Evolutionary conservation across 2,329 filamentous ascomycete genomes (phyloP), one percentile per base, ranked within the genome.

Genomic region (Sarocladiaceae sp.): DNA sequence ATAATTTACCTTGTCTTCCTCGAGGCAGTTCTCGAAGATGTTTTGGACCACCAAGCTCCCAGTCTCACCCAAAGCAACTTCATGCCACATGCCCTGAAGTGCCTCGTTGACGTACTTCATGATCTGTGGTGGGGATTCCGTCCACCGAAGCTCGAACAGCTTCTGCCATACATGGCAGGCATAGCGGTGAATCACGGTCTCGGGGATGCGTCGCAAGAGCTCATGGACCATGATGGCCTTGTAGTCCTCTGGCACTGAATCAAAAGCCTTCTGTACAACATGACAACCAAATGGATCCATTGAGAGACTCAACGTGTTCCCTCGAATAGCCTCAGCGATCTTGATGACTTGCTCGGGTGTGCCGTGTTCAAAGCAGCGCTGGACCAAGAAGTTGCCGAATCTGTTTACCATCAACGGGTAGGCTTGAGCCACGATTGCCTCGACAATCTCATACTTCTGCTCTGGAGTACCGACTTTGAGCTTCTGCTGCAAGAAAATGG

Each of bases 111-210:
- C 94, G 57, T 88, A 95, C 58, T 86, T 87, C 93, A 98, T 98
- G 66, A 98, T 95, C 65, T 96, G 90, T 19, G 93, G 93, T 33
- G 93, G 93, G 31, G 89, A 87, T 56, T 90, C 85, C 51, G 83
- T 88, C 93, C 93, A 98, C 58, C 93, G 85, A 54, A 98, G 79
- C 65, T 98, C 93, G 62, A 98, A 98, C 21, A 98, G 79, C 72
- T 98, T 98, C 71, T 98, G 93, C 93, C 93, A 98, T 50, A 98
- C 93, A 64, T 98, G 93, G 59, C 93, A 98, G 47, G 93, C 93
- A 67, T 98, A 98, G 53, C 94, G 86, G 67, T 98, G 94, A 59
- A 98, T 93, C 51, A 98, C 90, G 2, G 93, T 98, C 66, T 98
- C 91, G 0, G 91, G 93, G 51, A 98, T 98, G 45, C 89, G 84